phyloP scores from a whole-genome alignment of 352 stramenopile genomes.

The Elongisporangium anandrum region DNA sequence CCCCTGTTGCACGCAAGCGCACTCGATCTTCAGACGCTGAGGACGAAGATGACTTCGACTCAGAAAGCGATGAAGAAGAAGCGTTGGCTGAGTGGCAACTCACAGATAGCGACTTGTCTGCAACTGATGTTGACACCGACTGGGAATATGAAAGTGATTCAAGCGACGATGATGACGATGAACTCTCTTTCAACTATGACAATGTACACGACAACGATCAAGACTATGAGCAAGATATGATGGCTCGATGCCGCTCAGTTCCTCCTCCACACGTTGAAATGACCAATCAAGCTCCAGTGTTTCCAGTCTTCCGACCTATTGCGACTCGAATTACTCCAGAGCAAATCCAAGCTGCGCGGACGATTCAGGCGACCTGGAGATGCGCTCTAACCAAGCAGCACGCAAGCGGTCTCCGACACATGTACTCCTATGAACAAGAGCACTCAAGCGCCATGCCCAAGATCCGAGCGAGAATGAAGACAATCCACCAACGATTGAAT shows the following conservation, averaged over 20 bases:
- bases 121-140: background rate
- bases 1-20: background rate
- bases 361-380: background rate
- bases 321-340: background rate
- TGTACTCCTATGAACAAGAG: background rate
- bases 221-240: background rate
- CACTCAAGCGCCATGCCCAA: background rate
- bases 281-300: background rate
- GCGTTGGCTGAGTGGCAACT: background rate
- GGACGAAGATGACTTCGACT: background rate
- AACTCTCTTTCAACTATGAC: background rate
- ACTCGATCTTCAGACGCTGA: background rate
- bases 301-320: background rate
- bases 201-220: background rate
- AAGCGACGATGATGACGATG: background rate
- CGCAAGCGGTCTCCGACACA: background rate
- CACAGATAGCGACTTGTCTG: background rate
- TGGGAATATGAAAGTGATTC: background rate
- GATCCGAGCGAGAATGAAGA: background rate
- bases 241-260: background rate
- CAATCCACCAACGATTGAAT: background rate
- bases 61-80: background rate
- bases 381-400: background rate
- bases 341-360: background rate
- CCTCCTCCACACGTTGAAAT: background rate